Conservation (phyloP, 495 filamentous ascomycete species). For the Choiromyces venosus region DNA sequence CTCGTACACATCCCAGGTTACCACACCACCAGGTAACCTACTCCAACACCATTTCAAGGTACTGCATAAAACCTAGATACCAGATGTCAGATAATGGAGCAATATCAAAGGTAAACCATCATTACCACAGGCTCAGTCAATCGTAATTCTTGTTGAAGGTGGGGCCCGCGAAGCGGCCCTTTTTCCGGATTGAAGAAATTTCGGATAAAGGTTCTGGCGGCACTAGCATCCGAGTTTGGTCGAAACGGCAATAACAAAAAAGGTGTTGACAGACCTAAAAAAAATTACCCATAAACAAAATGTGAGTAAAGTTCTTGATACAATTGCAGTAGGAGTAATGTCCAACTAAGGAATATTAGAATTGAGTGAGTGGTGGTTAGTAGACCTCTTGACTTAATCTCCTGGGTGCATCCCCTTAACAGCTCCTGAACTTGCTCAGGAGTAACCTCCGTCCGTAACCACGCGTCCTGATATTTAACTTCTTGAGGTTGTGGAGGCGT, state of each 20-base stretch:
- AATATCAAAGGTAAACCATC: slow-evolving; percentile 20
- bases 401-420: slow-evolving; percentile 72
- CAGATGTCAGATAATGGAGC: slow-evolving; percentile 26
- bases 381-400: slow-evolving; percentile 92
- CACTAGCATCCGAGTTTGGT: slow-evolving; percentile 83
- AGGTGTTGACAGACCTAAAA: slow-evolving; percentile 52
- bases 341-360: slow-evolving; percentile 6
- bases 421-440: slow-evolving; percentile 89
- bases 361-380: slow-evolving; percentile 22
- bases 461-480: slow-evolving; percentile 65
- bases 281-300: slow-evolving; percentile 15
- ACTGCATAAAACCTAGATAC: slow-evolving; percentile 74
- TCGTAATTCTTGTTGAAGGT: slow-evolving; percentile 76
- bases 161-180: slow-evolving; percentile 57
- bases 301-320: slow-evolving; percentile 25
- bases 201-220: slow-evolving; percentile 83
- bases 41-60: slow-evolving; percentile 99
- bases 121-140: slow-evolving; percentile 87
- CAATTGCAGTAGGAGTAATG: slow-evolving; percentile 1
- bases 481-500: slow-evolving; percentile 57
- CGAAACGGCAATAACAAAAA: slow-evolving; percentile 95
- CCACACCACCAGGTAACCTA: slow-evolving; percentile 81
- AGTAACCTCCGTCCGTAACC: slow-evolving; percentile 75
- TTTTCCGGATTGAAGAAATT: slow-evolving; percentile 70
- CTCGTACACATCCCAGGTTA: slow-evolving; percentile 96